phyloP scores from a whole-genome alignment of 139 green algal species.

The Marvania coccoides region DNA sequence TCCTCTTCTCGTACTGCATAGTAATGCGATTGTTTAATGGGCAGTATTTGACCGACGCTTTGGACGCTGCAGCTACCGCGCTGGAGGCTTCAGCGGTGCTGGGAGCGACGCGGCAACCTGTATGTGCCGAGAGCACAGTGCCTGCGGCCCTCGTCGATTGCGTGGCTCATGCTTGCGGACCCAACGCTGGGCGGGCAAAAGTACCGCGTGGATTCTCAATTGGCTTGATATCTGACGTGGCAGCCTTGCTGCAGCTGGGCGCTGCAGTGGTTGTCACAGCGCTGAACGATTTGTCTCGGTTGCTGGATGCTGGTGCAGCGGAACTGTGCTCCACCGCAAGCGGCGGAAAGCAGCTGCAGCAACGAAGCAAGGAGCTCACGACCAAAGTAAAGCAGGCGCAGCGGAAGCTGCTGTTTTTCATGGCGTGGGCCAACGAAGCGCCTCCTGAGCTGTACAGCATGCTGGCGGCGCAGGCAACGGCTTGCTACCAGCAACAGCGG shows the following conservation, averaged over 20 bases:
- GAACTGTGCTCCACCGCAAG: not conserved
- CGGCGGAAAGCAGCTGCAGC: not conserved
- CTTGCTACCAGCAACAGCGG: no score
- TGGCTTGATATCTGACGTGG: slow-evolving; percentile 35
- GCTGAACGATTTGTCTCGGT: slow-evolving; percentile 28
- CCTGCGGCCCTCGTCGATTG: not conserved
- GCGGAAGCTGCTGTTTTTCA: slow-evolving; percentile 51
- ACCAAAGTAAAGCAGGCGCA: slow-evolving; percentile 24
- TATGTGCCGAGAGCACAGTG: not conserved
- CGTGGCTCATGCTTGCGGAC: not conserved
- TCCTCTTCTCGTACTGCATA: slow-evolving; percentile 51
- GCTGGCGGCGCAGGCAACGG: no score
- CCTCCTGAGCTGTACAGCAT: not conserved
- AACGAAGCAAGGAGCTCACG: not conserved
- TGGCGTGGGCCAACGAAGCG: slow-evolving; percentile 53
- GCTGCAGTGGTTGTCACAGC: slow-evolving; percentile 29
- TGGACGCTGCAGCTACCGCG: not conserved
- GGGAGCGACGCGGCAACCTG: not conserved
- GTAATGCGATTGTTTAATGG: slow-evolving; percentile 43
- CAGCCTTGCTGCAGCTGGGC: slow-evolving; percentile 25
- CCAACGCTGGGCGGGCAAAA: not conserved
- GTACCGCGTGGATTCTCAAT: slow-evolving; percentile 17
- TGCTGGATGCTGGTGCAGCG: slow-evolving; percentile 19
- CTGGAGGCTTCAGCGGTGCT: slow-evolving; percentile 15
- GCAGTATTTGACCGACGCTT: slow-evolving; percentile 13